A percentile compares a stretch with the other conserved stretches of the same genome.
Evolutionary conservation across 768 basidiomycete species (phyloP).

Genomic region (Strobilomyces echinocephalus): DNA sequence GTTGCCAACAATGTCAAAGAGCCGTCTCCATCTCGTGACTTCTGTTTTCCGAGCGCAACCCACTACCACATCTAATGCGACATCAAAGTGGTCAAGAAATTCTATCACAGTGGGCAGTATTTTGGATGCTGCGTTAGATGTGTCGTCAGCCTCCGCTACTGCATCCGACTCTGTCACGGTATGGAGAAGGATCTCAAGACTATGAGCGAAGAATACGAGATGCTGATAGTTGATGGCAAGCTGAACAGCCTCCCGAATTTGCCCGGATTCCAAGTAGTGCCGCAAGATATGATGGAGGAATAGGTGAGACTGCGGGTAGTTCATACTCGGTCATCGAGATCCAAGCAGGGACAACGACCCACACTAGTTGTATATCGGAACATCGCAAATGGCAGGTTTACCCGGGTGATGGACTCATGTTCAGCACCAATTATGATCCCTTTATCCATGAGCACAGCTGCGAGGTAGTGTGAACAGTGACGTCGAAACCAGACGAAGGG

Average conservation of each 20-base stretch:
- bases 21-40: conserved; percentile 78
- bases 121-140: conserved; percentile 19
- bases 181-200: conserved; percentile 91
- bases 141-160: conserved; percentile 29
- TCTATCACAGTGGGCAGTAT: conserved; percentile 70
- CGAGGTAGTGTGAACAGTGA: conserved; percentile 1
- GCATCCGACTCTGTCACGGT: conserved; percentile 87
- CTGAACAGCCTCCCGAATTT: conserved; percentile 70
- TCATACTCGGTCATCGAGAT: neutral
- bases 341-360: conserved; percentile 27
- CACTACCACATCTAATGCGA: conserved; percentile 87
- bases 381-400: conserved; percentile 80
- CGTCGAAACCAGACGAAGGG: neutral
- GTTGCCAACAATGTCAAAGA: conserved; percentile 88
- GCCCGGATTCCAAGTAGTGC: conserved; percentile 64
- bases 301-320: conserved; percentile 68
- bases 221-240: conserved; percentile 85
- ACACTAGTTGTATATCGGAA: conserved; percentile 91
- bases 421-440: conserved; percentile 97
- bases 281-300: conserved; percentile 90
- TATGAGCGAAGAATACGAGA: conserved; percentile 90
- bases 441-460: conserved; percentile 98
- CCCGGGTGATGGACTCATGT: conserved; percentile 72
- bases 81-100: conserved; percentile 93
- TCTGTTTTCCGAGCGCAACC: conserved; percentile 97